A percentile compares a stretch with the other conserved stretches of the same genome.
phyloP scores from a whole-genome alignment of 306 rosid genomes.

The Inga leiocalycina region DNA sequence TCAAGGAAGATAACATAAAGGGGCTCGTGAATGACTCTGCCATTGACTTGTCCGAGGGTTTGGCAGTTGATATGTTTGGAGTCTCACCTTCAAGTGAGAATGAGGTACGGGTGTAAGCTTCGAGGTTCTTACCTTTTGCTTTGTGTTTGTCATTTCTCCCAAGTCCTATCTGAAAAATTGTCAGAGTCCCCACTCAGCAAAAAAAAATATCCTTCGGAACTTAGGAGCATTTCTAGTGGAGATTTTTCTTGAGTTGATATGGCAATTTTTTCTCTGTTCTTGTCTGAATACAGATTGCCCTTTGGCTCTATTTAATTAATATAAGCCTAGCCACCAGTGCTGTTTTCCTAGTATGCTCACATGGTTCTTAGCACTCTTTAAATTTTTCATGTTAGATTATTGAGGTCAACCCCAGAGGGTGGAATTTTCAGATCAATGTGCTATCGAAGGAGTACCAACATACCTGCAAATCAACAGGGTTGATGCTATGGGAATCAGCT shows the following conservation, averaged over 20 bases:
- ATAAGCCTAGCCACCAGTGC: background rate
- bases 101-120: conserved; percentile 56
- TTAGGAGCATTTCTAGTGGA: background rate
- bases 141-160: conserved; percentile 23
- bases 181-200: background rate
- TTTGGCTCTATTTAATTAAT: background rate
- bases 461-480: conserved; percentile 89
- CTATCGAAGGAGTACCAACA: conserved; percentile 83
- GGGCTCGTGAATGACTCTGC: conserved; percentile 45
- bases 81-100: conserved; percentile 56
- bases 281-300: background rate
- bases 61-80: conserved; percentile 83
- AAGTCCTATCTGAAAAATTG: background rate
- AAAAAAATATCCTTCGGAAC: background rate
- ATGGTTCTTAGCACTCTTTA: conserved; percentile 14
- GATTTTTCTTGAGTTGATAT: background rate
- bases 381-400: conserved; percentile 39
- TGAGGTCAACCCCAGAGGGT: conserved; percentile 58
- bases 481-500: conserved; percentile 97
- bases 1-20: conserved; percentile 36
- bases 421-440: conserved; percentile 65
- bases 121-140: conserved; percentile 21
- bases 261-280: background rate
- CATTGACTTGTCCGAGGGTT: conserved; percentile 78
- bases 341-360: background rate